Evolutionary conservation across 305 asterid species (phyloP), one percentile per base, ranked within the genome.

Genomic region (Fraxinus baroniana): DNA sequence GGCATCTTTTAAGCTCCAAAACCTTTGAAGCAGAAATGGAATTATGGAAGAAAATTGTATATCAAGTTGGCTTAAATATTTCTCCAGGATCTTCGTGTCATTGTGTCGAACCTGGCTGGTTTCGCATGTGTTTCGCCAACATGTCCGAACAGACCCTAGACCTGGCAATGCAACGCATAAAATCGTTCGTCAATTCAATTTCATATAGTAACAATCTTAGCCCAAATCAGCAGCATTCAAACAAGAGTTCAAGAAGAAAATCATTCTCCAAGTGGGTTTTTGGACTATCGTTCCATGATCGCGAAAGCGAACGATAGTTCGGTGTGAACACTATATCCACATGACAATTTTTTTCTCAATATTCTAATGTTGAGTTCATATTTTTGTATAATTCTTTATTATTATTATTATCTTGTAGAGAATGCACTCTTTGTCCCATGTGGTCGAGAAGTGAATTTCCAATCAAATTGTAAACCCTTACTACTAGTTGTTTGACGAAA

Each of bases 181-280:
- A 70, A 20, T 3, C 39, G 0, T 79, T 79, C 28, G 77, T 68
- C 15, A 75, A 79, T 44, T 24, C 82, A 18, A 70, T 6, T 71
- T 71, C 44, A 5, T 7, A 32, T 0, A 13, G 75, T 10, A 68
- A 68, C n/a, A 26, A 66, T 30, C 7, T 32, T 17, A 46, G 57
- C 44, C 39, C 4, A 57, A 60, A 30, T 79, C 85, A 76, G 64
- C 85, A 49, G 15, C 52, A 62, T 39, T 78, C 84, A 2, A 86
- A 79, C 77, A 87, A 84, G 81, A 74, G 79, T 79, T 79, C 88
- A 6, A 87, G 81, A 82, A 86, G 86, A 78, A 90, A 85, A 79
- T 79, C 88, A 76, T 85, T 83, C 85, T 71, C 85, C 30, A 90
- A 86, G 87, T 90, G 92, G 92, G 91, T 88, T 90, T 90, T 90